phyloP scores from a whole-genome alignment of 2,329 filamentous ascomycete genomes.

The Teratosphaeria epicoccoides region DNA sequence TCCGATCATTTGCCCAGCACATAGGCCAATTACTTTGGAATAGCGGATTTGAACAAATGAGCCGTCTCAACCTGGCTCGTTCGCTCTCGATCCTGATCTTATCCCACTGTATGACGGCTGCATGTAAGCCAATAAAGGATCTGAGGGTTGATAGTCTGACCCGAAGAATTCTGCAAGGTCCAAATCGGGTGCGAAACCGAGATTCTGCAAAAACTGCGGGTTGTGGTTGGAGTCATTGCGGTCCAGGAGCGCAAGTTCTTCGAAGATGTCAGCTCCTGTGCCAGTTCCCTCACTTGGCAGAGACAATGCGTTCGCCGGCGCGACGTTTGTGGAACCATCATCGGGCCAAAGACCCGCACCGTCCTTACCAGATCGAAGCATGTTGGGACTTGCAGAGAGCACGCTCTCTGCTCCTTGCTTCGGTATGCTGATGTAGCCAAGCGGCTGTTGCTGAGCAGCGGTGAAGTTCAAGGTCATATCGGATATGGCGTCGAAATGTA shows the following conservation, averaged over 20 bases:
- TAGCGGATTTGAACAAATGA: not conserved
- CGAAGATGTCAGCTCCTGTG: constrained; percentile 32
- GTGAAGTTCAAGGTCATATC: not conserved
- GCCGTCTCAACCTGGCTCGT: not conserved
- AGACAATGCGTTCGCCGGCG: not conserved
- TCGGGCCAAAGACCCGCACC: not conserved
- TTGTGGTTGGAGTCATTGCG: constrained; percentile 45
- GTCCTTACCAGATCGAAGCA: not conserved
- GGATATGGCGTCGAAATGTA: not conserved
- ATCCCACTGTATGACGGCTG: not conserved
- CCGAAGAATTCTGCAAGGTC: constrained; percentile 45
- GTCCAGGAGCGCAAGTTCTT: constrained; percentile 48
- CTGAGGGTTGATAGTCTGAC: constrained; percentile 32
- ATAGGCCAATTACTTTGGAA: no score
- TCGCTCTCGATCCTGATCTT: not conserved
- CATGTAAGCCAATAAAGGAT: constrained; percentile 25
- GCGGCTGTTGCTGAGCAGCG: constrained; percentile 6
- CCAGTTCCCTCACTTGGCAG: not conserved
- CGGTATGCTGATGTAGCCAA: constrained; percentile 16
- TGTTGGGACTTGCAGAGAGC: constrained; percentile 3
- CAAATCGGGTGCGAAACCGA: constrained; percentile 53
- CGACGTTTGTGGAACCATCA: not conserved
- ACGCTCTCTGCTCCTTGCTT: constrained; percentile 9
- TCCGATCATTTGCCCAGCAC: no score
- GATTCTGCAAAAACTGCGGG: constrained; percentile 55